phyloP scores from a whole-genome alignment of 768 basidiomycete genomes.

The Tricholoma sp. region DNA sequence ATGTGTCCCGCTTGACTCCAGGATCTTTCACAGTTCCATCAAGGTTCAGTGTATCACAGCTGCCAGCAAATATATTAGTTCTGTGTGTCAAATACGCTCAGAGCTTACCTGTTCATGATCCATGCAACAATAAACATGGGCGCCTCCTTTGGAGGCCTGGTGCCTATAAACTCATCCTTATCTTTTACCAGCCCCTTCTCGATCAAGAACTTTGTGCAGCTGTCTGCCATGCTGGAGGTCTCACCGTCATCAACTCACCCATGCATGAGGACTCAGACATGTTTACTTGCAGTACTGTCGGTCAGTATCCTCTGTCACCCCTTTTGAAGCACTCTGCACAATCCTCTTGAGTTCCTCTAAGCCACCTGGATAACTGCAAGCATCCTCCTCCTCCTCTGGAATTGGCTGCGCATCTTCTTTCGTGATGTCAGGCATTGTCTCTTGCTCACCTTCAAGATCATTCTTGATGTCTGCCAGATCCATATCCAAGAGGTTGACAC shows the following conservation, averaged over 20 bases:
- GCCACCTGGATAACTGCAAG: not conserved
- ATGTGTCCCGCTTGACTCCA: constrained; percentile 7
- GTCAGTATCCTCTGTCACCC: not conserved
- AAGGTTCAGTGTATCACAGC: constrained; percentile 12
- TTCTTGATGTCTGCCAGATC: constrained; percentile 7
- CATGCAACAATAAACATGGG: constrained; percentile 12
- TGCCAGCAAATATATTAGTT: not conserved
- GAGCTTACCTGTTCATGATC: constrained; percentile 14
- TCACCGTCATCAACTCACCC: not conserved
- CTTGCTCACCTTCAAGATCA: constrained; percentile 1
- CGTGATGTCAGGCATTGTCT: not conserved
- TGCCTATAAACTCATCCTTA: constrained; percentile 1
- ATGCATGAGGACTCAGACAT: not conserved
- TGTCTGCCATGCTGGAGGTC: not conserved
- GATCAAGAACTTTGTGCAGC: not conserved
- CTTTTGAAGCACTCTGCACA: not conserved
- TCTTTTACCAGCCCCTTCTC: not conserved
- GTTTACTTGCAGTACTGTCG: not conserved
- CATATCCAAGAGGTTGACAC: constrained; percentile 2
- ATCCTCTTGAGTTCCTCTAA: not conserved
- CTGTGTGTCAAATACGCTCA: not conserved
- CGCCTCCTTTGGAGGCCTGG: constrained; percentile 3
- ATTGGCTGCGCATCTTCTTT: not conserved
- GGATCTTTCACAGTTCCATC: constrained; percentile 7
- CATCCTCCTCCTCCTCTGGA: not conserved